A percentile compares a stretch with the other conserved stretches of the same genome.
These are phyloP conservation scores for Purshia tridentata DNA, from an alignment of 306 rosid genomes.

Conservation along the genomic window DNA sequence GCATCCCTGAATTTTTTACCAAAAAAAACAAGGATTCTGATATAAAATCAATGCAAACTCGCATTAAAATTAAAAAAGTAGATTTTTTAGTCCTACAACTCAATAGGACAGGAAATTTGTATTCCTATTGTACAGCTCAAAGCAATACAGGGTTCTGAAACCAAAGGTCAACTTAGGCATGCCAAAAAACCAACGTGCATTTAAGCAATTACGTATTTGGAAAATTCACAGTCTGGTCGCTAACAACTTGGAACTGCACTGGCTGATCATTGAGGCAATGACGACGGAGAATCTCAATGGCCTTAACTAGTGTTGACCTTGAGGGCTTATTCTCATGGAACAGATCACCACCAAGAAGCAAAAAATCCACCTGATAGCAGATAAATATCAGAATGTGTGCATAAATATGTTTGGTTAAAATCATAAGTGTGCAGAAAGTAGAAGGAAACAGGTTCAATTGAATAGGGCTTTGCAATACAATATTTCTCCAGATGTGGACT, in stretches of 20 bases:
- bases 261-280: conserved; percentile 84
- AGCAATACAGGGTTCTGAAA: background rate
- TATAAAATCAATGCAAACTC: background rate
- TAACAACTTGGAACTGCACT: conserved; percentile 91
- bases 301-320: conserved; percentile 77
- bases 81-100: background rate
- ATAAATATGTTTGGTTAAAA: background rate
- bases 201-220: conserved; percentile 53
- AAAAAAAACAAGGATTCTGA: background rate
- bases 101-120: background rate
- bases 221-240: conserved; percentile 92
- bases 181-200: background rate
- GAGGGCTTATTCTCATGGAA: conserved; percentile 98
- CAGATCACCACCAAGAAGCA: conserved; percentile 93
- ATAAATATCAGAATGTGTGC: background rate
- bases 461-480: background rate
- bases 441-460: background rate
- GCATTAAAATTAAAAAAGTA: background rate
- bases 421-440: background rate
- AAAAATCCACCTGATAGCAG: conserved; percentile 49
- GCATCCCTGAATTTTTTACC: background rate
- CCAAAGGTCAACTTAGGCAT: background rate
- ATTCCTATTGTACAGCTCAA: background rate
- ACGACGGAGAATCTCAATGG: conserved; percentile 85
- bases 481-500: conserved; percentile 1